Evolutionary conservation across 140 eudicot species (phyloP), one percentile per base, ranked within the genome.

Genomic region (Anethum foeniculum): DNA sequence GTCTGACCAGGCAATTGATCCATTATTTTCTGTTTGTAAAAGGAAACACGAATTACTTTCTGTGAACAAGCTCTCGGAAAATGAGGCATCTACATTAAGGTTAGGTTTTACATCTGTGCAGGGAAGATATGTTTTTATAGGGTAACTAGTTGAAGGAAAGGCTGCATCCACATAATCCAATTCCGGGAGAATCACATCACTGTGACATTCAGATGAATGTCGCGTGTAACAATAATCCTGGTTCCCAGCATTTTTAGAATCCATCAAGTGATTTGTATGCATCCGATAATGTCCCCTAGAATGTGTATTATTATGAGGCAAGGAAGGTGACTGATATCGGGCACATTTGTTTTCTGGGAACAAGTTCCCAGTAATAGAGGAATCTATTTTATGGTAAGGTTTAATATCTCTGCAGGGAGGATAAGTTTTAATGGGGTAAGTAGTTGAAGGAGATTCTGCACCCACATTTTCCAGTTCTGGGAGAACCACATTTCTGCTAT

Each of bases 401-500:
- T 76, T 46, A 77, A 76, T 77, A 38, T 44, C 62, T 34, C 80
- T 77, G 75, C 77, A 62, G 18, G 46, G 49, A 62, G 34, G 23
- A 85, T 51, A 67, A 52, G 71, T 78, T 46, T 43, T 78, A 46
- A 82, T 46, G 51, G 71, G 72, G 80, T 77, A 75, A 60, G 41
- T 80, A 62, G 77, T 49, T 4, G 72, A 79, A 56, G 84, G 84
- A 49, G 80, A 84, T 76, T 78, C 86, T 30, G 41, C 74, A 30
- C 46, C 77, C 0, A 71, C 56, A 79, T 27, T 81, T 80, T 79
- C 84, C 90, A 87, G 78, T 65, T 86, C 83, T 32, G 83, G 81
- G 68, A 64, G 83, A 76, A 79, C 78, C 74, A 47, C 78, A 79
- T 85, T 87, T 75, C 58, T 80, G 32, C 44, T 78, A 34, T 77